Base-by-base conservation (phyloP, 192 early-diverging fungal genomes). In the Coemansia sp. region DNA sequence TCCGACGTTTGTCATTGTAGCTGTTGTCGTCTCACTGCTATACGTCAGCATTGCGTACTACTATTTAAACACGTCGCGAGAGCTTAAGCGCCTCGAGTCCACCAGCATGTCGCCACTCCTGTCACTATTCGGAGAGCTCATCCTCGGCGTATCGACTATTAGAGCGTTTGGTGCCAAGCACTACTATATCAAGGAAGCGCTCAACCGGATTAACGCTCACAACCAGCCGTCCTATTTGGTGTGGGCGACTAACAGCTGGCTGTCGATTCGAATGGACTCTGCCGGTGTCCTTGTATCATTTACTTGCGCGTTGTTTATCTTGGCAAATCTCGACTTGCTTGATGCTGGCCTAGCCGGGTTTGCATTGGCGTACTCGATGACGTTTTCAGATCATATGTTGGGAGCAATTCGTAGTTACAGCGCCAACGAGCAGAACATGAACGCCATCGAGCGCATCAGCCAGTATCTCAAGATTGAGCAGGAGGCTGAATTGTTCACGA, bases 341-440 rank as follows among this genome's bases (percentile, higher is more conserved):
- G 89, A 92, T 68, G 90, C 96, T 2, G 96, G 95, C 13, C 87
- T 93, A 78, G 93, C 95, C 31, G 97, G 94, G 18, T 86, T 97
- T 38, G 79, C 86, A 70, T 82, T 98, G 49, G n/a, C n/a, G n/a
- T n/a, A n/a, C n/a, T 87, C 88, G 43, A 96, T 97, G 70, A 89
- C 88, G 67, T 95, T 97, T 75, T 92, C 93, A 18, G 84, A 85
- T 33, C 87, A 87, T 55, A 78, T 95, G 73, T 78, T 93, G 20
- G 95, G 94, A 93, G 55, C 91, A 31, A 85, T 97, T 61, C 90
- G 95, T 36, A 87, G 76, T 71, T 92, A 92, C 71, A 86, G 88
- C 42, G 55, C 82, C 51, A 92, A 93, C 80, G 95, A 97, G 83
- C 90, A 94, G 86, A 87, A 88, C 62, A 80, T 96, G 88, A 96